Percentiles rank a stretch among this genome's conserved stretches.
These are phyloP conservation scores for Wallacemonas collosoma DNA, from an alignment of 208 protist species.

Conservation along the genomic window DNA sequence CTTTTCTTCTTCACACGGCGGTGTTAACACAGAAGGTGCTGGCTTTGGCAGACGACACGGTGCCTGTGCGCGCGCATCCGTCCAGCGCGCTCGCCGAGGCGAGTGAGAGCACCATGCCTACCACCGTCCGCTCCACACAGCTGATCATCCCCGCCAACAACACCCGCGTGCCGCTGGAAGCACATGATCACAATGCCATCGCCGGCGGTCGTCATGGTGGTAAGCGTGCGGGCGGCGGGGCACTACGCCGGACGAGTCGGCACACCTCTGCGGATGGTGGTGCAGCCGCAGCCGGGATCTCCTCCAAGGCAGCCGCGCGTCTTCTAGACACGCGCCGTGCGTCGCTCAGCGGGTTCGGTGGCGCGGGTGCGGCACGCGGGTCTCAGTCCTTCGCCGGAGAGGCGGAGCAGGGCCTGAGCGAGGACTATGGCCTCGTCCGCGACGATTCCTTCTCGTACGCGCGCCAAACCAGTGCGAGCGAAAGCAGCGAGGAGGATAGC, in stretches of 20 bases:
- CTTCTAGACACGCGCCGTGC: conserved; percentile 18
- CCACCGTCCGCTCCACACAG: conserved; percentile 28
- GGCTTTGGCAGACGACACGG: conserved; percentile 56
- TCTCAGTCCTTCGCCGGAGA: background rate
- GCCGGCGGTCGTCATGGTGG: background rate
- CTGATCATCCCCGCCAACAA: conserved; percentile 44
- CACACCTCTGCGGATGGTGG: background rate
- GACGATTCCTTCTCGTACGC: background rate
- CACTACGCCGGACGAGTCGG: background rate
- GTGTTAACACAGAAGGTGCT: conserved; percentile 56
- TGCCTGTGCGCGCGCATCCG: background rate
- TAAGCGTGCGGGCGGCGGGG: background rate
- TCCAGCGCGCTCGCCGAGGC: no score
- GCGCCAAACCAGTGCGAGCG: background rate
- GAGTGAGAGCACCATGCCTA: no score
- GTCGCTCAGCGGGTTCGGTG: background rate
- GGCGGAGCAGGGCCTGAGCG: background rate
- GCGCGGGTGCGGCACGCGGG: background rate
- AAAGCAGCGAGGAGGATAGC: conserved; percentile 5
- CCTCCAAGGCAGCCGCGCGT: conserved; percentile 20
- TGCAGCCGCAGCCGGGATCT: conserved; percentile 24
- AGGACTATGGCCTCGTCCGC: conserved; percentile 3
- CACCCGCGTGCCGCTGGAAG: conserved; percentile 28
- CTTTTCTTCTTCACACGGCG: conserved; percentile 37
- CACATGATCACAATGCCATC: background rate